Base-by-base conservation (phyloP, 2,329 filamentous ascomycete species). In the Triangularia setosa region DNA sequence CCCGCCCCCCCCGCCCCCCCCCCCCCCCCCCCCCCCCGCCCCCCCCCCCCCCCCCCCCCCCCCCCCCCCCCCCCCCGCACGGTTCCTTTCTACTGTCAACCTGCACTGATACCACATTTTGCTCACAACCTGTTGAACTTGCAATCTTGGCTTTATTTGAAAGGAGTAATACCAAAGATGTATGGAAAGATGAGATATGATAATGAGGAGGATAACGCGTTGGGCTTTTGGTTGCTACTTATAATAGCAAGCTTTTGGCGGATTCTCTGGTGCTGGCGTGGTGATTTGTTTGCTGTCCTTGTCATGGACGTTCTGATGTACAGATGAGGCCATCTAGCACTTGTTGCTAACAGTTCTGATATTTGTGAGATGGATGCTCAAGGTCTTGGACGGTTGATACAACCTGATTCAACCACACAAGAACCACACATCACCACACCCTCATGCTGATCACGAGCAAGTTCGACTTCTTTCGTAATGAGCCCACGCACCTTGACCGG, bases 31-130 rank as follows among this genome's bases (percentile, higher is more conserved):
- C n/a, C n/a, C n/a, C n/a, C n/a, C n/a, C n/a, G n/a, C n/a, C n/a
- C n/a, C n/a, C n/a, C n/a, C n/a, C n/a, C n/a, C n/a, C n/a, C n/a
- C n/a, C n/a, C n/a, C n/a, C n/a, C n/a, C n/a, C n/a, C n/a, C n/a
- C n/a, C n/a, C n/a, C n/a, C n/a, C n/a, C n/a, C n/a, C n/a, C n/a
- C n/a, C n/a, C n/a, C n/a, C n/a, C n/a, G n/a, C n/a, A n/a, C n/a
- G n/a, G n/a, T n/a, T n/a, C 21, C 4, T 25, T 53, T 61, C 25
- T 52, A 5, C 18, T 18, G 11, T 60, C 53, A 21, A 24, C 63
- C 59, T 52, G 64, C 62, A 40, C 55, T 65, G 67, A 67, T 67
- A 67, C 67, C 64, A 66, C 58, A 16, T 48, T 57, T 12, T 48
- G 40, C 21, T 48, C n/a, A 48, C 40, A 18, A 21, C 40, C n/a